A percentile compares a stretch with the other conserved stretches of the same genome.
Conservation (phyloP, 331 rosid genomes). For the Spiraea crenata region DNA sequence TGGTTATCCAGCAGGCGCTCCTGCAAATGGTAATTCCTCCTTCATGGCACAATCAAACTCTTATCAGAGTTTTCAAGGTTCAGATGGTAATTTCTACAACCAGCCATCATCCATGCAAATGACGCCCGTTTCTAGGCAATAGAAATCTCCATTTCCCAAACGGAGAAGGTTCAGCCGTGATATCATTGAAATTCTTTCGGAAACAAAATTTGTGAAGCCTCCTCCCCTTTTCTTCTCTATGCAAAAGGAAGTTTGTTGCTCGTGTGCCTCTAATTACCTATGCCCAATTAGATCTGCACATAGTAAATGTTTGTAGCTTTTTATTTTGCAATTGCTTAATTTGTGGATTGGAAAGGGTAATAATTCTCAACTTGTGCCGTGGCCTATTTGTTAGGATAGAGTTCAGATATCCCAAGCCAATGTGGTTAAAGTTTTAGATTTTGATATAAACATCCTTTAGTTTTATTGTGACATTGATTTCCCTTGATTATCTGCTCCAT, state of each 20-base stretch:
- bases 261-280: constrained; percentile 41
- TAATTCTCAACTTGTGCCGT: constrained; percentile 7
- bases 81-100: constrained; percentile 81
- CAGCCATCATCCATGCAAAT: constrained; percentile 77
- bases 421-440: not conserved
- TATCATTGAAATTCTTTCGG: not conserved
- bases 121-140: constrained; percentile 87
- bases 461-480: not conserved
- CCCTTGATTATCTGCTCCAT: not conserved
- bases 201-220: constrained; percentile 5
- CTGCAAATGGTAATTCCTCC: constrained; percentile 50
- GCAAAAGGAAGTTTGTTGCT: constrained; percentile 25
- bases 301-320: constrained; percentile 50
- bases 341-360: constrained; percentile 31
- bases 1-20: constrained; percentile 50
- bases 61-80: constrained; percentile 78
- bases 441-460: not conserved
- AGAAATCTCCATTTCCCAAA: constrained; percentile 22
- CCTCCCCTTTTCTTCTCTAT: constrained; percentile 13
- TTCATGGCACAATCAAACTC: constrained; percentile 50
- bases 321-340: constrained; percentile 24
- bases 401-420: not conserved
- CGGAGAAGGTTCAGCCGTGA: constrained; percentile 25
- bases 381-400: not conserved
- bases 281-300: constrained; percentile 61